These are phyloP conservation scores for Neoboletus magnificus DNA, from an alignment of 768 basidiomycete genomes.

Conservation along the genomic window DNA sequence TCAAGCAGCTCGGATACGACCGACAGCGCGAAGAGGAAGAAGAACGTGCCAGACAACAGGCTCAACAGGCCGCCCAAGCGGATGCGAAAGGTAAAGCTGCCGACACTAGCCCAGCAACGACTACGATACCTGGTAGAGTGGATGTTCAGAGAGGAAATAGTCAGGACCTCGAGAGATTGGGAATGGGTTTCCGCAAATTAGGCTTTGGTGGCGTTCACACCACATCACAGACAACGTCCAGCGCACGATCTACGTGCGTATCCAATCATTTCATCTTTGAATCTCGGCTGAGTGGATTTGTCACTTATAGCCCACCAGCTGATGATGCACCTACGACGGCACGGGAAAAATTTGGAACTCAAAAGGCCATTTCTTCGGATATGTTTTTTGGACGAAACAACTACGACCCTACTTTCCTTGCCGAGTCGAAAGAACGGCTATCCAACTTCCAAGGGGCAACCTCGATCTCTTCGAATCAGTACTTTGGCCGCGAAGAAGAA, in stretches of 20 bases:
- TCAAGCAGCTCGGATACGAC: slow-evolving; percentile 91
- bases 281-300: background rate
- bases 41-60: slow-evolving; percentile 64
- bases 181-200: slow-evolving; percentile 72
- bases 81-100: slow-evolving; percentile 31
- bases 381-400: slow-evolving; percentile 92
- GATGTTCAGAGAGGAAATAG: slow-evolving; percentile 39
- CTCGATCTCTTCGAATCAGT: slow-evolving; percentile 91
- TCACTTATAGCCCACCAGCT: slow-evolving; percentile 19
- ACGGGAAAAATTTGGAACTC: slow-evolving; percentile 84
- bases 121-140: slow-evolving; percentile 26
- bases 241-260: slow-evolving; percentile 39
- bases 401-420: slow-evolving; percentile 69
- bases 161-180: slow-evolving; percentile 53
- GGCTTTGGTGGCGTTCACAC: slow-evolving; percentile 84
- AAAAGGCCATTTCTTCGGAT: slow-evolving; percentile 97
- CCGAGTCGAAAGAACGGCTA: slow-evolving; percentile 80
- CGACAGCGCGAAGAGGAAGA: slow-evolving; percentile 81
- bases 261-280: background rate
- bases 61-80: slow-evolving; percentile 40
- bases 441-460: slow-evolving; percentile 88
- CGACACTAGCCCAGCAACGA: slow-evolving; percentile 21
- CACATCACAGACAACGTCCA: slow-evolving; percentile 51
- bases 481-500: slow-evolving; percentile 93
- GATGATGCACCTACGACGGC: slow-evolving; percentile 76